Evolutionary conservation across 164 flowering plant species (phyloP), one percentile per base, ranked within the genome.

Genomic region (Nymphaea colorata): DNA sequence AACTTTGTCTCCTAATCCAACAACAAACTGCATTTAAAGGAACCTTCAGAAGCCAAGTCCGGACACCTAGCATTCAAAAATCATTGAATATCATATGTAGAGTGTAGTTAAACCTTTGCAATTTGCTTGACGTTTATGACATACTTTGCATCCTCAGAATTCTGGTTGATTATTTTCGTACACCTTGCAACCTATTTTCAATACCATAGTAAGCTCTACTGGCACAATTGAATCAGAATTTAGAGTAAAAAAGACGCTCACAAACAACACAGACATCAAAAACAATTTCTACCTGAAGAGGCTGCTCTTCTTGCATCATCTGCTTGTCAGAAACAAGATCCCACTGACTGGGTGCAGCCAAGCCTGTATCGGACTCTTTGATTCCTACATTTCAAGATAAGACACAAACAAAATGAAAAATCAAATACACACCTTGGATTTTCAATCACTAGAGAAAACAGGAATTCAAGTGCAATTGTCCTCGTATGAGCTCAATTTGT

Each of bases 241-340:
- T n/a, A n/a, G 55, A 47, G 12, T 14, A 7, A 47, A 7, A 47
- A 6, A 47, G 55, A 47, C 12, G 36, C 36, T 25, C 0, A 4
- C 5, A 47, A 7, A 15, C 44, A 10, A 0, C 6, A 25, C 36
- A 44, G 45, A 12, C 41, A 18, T 4, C 12, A 68, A 62, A 4
- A 18, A 67, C 57, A 44, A 44, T 47, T 57, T 14, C 44, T n/a
- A 89, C 98, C 88, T 92, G 97, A 74, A 95, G 93, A 61, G 96
- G 99, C 64, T 89, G 93, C 76, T 95, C 98, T 74, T 92, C 98
- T 68, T 92, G 97, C 98, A 95, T 92, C 99, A 95, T 92, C 73
- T 92, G 98, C 79, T 92, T 92, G 69, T 95, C 99, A 57, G 98
- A 89, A 66, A 92, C 97, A 74, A 95, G 93, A 85, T 95, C 98